Base-by-base conservation (phyloP, 306 rosid genomes). In the Casuarina cunninghamiana region DNA sequence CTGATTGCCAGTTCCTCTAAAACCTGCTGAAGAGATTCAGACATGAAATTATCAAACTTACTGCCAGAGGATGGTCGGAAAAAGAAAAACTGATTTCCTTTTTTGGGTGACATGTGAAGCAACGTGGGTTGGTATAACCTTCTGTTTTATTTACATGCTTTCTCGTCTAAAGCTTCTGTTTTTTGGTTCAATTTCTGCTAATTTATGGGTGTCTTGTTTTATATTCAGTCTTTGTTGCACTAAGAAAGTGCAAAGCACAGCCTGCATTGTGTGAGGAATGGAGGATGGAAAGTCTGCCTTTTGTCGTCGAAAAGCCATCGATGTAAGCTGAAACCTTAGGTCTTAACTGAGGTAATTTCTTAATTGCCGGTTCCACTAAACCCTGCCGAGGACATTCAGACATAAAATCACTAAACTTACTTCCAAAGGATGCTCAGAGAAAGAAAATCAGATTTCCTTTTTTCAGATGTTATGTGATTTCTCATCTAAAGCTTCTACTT, bases 381-480 rank as follows among this genome's bases (percentile, higher is more conserved):
- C 8, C 37, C 66, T 8, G 10, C 2, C 2, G 21, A 12, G 16
- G 70, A 39, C 39, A 66, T 19, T 38, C 48, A 41, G 71, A 37
- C 71, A 41, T 1, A 49, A 66, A 39, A 41, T 41, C 13, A 37
- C 16, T 65, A 16, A 41, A 66, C 49, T 66, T 15, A 66, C 32
- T 66, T 65, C 17, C 49, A 7, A 66, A 3, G 71, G 49, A 39
- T 41, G 41, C 41, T 41, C 15, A 5, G 6, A 19, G 21, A 53
- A 3, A 57, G 21, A 8, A 57, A 21, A 7, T 53, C 57, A 53
- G 5, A 17, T 5, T 53, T 17, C n/a, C 26, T 2, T 53, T 53
- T 53, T 12, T 62, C 69, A 62, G 69, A 62, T 62, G 44, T 62
- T 12, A 38, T 63, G 69, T 15, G 46, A 63, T 39, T 17, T 66